Base-by-base conservation (phyloP, 495 filamentous ascomycete genomes). In the Parmelia sp. region DNA sequence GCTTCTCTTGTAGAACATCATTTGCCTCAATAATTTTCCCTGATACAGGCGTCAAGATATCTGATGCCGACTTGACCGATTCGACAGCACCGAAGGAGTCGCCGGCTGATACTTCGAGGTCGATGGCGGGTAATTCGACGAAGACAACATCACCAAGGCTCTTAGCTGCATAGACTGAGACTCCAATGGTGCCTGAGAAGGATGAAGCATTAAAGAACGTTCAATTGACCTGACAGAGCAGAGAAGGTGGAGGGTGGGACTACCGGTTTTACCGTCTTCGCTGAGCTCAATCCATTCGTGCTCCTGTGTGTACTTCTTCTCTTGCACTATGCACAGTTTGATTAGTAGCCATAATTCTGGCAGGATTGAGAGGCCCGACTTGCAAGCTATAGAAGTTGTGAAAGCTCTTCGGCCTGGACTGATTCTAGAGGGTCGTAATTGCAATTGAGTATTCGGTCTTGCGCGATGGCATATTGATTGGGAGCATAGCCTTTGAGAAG, bases 201-300 rank as follows among this genome's bases (percentile, higher is more conserved):
- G 14, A n/a, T 1, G 37, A 4, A 19, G 27, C 5, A 19, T 44
- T 29, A 42, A 42, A 53, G 11, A 23, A 12, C 15, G 39, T 10
- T 25, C 9, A 25, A 40, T 33, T n/a, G 14, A 27, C 6, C 39
- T 5, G 10, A 9, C 10, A 57, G 21, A 19, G 58, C 36, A 19
- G 14, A 31, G 4, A 49, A 31, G 49, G 58, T 57, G 44, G 3
- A 49, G 56, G 33, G 49, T 65, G 45, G 42, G 40, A 17, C 21
- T 67, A 79, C 77, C 87, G 14, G 80, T 82, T 70, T 86, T 90
- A 67, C 85, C 84, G 76, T 94, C 86, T 36, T 82, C 84, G 58
- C 84, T 84, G 39, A 96, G 78, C 76, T 96, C 90, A 70, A 98
- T 85, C 95, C 95, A 98, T 80, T 98, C 94, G 80, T 98, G 94